phyloP scores from a whole-genome alignment of 768 basidiomycete species.

The Mycena albidolilacea region DNA sequence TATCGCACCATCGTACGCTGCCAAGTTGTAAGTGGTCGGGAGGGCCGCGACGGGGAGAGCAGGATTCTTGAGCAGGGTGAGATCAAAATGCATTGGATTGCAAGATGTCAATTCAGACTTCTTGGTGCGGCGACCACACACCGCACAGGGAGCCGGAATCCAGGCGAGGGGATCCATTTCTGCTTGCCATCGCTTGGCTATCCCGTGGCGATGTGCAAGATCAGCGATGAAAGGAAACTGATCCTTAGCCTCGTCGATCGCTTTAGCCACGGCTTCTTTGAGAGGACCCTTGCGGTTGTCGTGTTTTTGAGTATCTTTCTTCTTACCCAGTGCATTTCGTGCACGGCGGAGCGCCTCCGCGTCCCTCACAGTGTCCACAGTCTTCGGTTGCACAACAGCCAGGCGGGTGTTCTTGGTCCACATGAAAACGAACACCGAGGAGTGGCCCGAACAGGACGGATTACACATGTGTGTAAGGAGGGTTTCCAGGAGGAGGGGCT shows the following conservation, averaged over 20 bases:
- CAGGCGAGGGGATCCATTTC: not conserved
- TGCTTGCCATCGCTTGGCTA: not conserved
- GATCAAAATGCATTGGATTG: not conserved
- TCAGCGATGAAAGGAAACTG: not conserved
- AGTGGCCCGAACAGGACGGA: too few species aligned
- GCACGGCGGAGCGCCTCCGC: too few species aligned
- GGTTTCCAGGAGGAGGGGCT: too few species aligned
- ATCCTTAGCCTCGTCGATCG: not conserved
- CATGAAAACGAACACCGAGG: too few species aligned
- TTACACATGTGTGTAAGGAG: too few species aligned
- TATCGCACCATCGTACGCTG: not conserved
- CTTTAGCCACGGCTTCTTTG: too few species aligned
- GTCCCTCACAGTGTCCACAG: too few species aligned
- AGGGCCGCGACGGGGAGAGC: not conserved
- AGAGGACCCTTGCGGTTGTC: too few species aligned
- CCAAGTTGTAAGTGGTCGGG: constrained; percentile 5
- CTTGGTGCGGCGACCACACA: not conserved
- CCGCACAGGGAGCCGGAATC: not conserved
- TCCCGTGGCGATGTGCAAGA: not conserved
- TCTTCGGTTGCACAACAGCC: too few species aligned
- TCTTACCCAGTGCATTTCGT: too few species aligned
- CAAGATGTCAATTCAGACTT: not conserved
- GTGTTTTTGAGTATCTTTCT: too few species aligned
- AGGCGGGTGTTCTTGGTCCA: too few species aligned
- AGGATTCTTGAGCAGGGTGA: not conserved